Evolutionary conservation across 2,329 filamentous ascomycete species (phyloP).

Genomic region (Pleomassaria siparia): DNA sequence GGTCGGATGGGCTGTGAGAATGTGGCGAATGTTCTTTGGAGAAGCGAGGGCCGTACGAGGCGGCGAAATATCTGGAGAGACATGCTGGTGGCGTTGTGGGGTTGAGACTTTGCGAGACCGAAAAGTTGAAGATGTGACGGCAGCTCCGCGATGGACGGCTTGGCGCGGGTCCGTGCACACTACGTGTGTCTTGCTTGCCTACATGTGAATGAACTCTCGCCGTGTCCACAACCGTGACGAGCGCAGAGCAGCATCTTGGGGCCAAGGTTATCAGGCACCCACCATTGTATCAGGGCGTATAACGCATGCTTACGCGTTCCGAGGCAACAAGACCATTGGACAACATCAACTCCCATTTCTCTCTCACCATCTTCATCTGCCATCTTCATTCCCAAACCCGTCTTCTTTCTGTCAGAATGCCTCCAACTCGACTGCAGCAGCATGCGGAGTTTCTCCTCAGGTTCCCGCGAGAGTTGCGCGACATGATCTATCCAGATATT

Average conservation of each 20-base stretch:
- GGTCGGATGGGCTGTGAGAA: slow-evolving; percentile 18
- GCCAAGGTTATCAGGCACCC: no score
- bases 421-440: background rate
- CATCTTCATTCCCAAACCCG: background rate
- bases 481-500: slow-evolving; percentile 18
- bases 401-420: background rate
- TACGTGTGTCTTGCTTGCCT: background rate
- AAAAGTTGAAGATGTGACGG: slow-evolving; percentile 18
- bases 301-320: no score
- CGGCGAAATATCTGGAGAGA: slow-evolving; percentile 42
- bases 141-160: slow-evolving; percentile 5
- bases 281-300: no score
- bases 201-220: background rate
- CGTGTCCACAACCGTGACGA: background rate
- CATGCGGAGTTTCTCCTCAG: slow-evolving; percentile 6
- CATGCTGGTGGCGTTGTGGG: slow-evolving; percentile 32
- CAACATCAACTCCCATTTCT: background rate
- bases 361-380: no score
- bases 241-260: no score
- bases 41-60: slow-evolving; percentile 39
- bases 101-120: slow-evolving; percentile 8
- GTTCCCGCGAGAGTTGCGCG: slow-evolving; percentile 22
- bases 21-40: slow-evolving; percentile 19
- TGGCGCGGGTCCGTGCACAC: slow-evolving; percentile 17
- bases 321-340: no score